phyloP scores from a whole-genome alignment of 2,329 filamentous ascomycete genomes.

The Biscogniauxia mediterranea region DNA sequence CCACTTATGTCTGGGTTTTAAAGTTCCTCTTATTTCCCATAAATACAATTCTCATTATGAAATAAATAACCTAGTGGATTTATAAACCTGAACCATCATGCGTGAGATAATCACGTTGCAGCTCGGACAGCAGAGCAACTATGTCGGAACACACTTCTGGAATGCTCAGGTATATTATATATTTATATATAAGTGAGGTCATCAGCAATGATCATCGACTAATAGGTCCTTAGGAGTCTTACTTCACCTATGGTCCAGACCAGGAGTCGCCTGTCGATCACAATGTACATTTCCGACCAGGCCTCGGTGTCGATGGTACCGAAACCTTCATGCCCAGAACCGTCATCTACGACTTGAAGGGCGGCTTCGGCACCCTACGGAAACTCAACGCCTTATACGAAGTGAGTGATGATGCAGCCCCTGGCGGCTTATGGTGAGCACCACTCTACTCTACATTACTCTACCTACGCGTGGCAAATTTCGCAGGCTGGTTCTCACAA shows the following conservation, averaged over 20 bases:
- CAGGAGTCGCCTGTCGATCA: slow-evolving; percentile 71
- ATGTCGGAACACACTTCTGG: slow-evolving; percentile 95
- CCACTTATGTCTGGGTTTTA: not conserved
- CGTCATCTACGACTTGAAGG: slow-evolving; percentile 92
- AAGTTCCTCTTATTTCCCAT: too few species aligned
- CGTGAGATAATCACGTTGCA: slow-evolving; percentile 94
- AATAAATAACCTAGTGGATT: too few species aligned
- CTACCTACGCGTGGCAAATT: not conserved
- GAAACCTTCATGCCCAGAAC: slow-evolving; percentile 93
- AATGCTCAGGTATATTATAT: slow-evolving; percentile 69
- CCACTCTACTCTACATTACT: not conserved
- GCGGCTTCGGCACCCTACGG: slow-evolving; percentile 82
- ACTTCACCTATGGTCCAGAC: slow-evolving; percentile 80
- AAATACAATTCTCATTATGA: too few species aligned
- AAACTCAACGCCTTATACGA: slow-evolving; percentile 90
- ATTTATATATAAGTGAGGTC: slow-evolving; percentile 5
- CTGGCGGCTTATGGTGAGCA: slow-evolving; percentile 40
- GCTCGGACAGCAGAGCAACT: slow-evolving; percentile 89
- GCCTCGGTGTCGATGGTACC: slow-evolving; percentile 75
- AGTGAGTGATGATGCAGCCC: slow-evolving; percentile 35
- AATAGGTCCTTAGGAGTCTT: slow-evolving; percentile 69
- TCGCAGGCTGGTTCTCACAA: not conserved
- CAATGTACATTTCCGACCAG: slow-evolving; percentile 84
- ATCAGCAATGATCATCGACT: not conserved
- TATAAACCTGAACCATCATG: slow-evolving; percentile 51